A percentile compares a stretch with the other conserved stretches of the same genome.
Conservation (phyloP, 2,329 filamentous ascomycete genomes). For the Pseudogymnoascus sp. region DNA sequence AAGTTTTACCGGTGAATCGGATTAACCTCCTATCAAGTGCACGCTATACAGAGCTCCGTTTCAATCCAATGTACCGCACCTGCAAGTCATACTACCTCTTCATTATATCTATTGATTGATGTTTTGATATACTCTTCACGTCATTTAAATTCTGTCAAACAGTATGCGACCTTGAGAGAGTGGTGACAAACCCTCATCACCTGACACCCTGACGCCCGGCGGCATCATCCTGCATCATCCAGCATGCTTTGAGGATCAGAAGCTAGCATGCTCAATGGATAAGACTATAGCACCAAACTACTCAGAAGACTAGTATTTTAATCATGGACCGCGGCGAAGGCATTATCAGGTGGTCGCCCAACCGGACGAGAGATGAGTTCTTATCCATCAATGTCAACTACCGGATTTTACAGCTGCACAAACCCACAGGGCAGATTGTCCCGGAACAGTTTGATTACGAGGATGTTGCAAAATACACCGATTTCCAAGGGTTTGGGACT, state of each 20-base stretch:
- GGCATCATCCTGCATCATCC: not conserved
- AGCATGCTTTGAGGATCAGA: not conserved
- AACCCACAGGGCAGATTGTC: constrained; percentile 51
- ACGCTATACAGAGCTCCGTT: not conserved
- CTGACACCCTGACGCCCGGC: not conserved
- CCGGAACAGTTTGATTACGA: constrained; percentile 49
- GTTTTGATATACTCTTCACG: not conserved
- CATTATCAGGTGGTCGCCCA: constrained; percentile 59
- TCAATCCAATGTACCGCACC: not conserved
- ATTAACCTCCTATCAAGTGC: not conserved
- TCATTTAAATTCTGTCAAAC: too few species aligned
- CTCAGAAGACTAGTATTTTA: not conserved
- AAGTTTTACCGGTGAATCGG: not conserved
- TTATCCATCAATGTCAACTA: constrained; percentile 58
- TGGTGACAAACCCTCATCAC: not conserved
- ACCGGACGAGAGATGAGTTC: constrained; percentile 49
- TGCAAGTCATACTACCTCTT: not conserved
- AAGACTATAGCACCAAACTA: not conserved
- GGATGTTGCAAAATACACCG: constrained; percentile 50
- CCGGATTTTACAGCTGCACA: constrained; percentile 53
- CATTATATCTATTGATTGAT: not conserved
- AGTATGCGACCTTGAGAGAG: not conserved
- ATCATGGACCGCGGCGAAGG: constrained; percentile 34
- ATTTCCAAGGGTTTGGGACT: constrained; percentile 54
- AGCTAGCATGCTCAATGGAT: not conserved